Conservation (phyloP, 805 yeast species). For the Candida taoyuanica region DNA sequence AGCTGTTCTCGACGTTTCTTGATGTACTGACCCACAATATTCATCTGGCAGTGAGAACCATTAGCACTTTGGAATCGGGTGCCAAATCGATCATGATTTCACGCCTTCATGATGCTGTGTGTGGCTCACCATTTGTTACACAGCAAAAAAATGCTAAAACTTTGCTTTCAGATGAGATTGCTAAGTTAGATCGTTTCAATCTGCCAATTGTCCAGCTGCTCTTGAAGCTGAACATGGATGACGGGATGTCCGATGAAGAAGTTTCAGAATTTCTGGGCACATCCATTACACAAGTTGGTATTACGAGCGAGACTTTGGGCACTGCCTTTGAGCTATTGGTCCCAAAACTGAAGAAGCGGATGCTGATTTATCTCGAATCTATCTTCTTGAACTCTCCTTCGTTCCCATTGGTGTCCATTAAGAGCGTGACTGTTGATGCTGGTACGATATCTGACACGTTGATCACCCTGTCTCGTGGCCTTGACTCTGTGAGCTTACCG, state of each 20-base stretch:
- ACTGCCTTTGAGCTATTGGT: conserved; percentile 37
- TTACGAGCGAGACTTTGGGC: conserved; percentile 25
- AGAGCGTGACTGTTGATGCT: conserved; percentile 11
- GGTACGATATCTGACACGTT: conserved; percentile 17
- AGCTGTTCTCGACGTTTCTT: conserved; percentile 16
- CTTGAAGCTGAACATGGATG: conserved; percentile 28
- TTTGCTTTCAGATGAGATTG: conserved; percentile 20
- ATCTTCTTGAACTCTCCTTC: conserved; percentile 36
- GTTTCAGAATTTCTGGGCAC: conserved; percentile 11
- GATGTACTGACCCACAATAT: conserved; percentile 16
- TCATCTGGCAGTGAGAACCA: conserved; percentile 5
- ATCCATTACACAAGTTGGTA: conserved; percentile 5
- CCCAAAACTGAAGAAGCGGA: conserved; percentile 27
- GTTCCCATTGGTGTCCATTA: conserved; percentile 31
- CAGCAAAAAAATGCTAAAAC: neutral
- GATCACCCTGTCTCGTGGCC: conserved; percentile 18
- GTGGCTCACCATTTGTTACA: neutral
- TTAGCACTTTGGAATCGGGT: conserved; percentile 4
- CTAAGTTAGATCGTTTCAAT: conserved; percentile 34
- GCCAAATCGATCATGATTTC: neutral
- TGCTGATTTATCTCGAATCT: conserved; percentile 37
- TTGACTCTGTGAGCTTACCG: conserved; percentile 13
- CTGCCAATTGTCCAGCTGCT: conserved; percentile 39
- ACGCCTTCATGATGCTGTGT: conserved; percentile 4
- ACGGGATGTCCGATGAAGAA: conserved; percentile 10